phyloP scores from a whole-genome alignment of 2,329 filamentous ascomycete genomes.

The Phialemonium atrogriseum region DNA sequence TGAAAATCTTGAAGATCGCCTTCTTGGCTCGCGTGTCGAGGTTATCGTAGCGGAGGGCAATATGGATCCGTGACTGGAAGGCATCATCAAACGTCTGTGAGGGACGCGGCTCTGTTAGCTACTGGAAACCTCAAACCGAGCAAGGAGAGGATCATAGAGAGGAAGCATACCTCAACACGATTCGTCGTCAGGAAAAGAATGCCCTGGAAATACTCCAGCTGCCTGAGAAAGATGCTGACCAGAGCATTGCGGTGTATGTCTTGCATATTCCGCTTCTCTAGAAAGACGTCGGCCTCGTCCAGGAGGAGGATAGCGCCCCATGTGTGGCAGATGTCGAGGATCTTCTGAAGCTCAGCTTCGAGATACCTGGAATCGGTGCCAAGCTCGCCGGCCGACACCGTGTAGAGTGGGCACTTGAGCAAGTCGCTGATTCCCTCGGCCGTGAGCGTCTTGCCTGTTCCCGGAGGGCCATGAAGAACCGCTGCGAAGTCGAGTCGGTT shows the following conservation, averaged over 20 bases:
- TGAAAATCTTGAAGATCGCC: conserved; percentile 76
- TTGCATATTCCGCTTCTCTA: conserved; percentile 74
- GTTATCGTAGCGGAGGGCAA: conserved; percentile 73
- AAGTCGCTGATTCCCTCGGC: conserved; percentile 81
- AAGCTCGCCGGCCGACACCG: conserved; percentile 73
- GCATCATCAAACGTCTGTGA: conserved; percentile 75
- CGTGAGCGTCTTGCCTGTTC: conserved; percentile 82
- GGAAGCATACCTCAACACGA: conserved; percentile 52
- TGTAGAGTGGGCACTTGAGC: conserved; percentile 73
- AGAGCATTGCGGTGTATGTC: conserved; percentile 80
- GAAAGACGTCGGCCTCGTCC: conserved; percentile 78
- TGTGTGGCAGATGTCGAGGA: conserved; percentile 75
- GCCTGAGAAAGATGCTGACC: conserved; percentile 77
- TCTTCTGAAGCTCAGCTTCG: conserved; percentile 71
- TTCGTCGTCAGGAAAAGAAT: conserved; percentile 89
- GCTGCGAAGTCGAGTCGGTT: conserved; percentile 22
- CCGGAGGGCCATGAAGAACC: conserved; percentile 77
- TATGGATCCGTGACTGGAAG: conserved; percentile 81
- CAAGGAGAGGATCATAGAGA: conserved; percentile 8
- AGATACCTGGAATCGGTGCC: conserved; percentile 68
- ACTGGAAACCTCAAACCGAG: not conserved
- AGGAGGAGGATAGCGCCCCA: conserved; percentile 82
- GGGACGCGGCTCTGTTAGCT: conserved; percentile 5
- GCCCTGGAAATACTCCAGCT: conserved; percentile 87
- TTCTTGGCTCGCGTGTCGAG: conserved; percentile 65